Evolutionary conservation across 768 basidiomycete species (phyloP).

Genomic region (Boletus sensibilis): DNA sequence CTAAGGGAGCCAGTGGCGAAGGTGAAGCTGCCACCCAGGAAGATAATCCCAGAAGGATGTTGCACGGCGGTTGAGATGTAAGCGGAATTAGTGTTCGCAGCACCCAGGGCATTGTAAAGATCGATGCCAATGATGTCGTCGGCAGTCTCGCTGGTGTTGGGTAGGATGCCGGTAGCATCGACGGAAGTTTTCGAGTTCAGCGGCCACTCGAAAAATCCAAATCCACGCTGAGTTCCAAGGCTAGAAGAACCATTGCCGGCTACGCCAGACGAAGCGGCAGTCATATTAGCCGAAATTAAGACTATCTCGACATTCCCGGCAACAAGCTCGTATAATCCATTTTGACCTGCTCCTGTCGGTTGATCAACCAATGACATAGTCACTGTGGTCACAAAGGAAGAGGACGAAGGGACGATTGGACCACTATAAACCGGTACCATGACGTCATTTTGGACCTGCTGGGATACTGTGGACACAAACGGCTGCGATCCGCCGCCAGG

Average conservation of each 20-base stretch:
- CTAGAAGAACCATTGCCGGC: conserved; percentile 33
- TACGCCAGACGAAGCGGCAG: conserved; percentile 28
- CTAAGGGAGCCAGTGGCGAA: conserved; percentile 55
- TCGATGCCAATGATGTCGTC: conserved; percentile 63
- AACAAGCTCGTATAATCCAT: conserved; percentile 75
- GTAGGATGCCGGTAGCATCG: conserved; percentile 61
- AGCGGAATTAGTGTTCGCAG: conserved; percentile 35
- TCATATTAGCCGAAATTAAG: conserved; percentile 61
- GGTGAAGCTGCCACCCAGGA: conserved; percentile 76
- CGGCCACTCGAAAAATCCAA: conserved; percentile 92
- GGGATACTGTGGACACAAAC: conserved; percentile 66
- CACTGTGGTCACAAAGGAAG: conserved; percentile 71
- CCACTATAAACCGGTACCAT: conserved; percentile 72
- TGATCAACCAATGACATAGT: conserved; percentile 67
- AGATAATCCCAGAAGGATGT: conserved; percentile 63
- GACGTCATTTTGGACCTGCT: conserved; percentile 67
- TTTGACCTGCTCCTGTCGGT: conserved; percentile 61
- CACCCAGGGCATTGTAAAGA: conserved; percentile 61
- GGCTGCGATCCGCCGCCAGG: conserved; percentile 68
- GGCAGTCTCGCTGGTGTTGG: conserved; percentile 69
- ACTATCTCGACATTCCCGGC: conserved; percentile 84
- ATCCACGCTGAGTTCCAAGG: conserved; percentile 46
- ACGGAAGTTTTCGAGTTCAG: conserved; percentile 41
- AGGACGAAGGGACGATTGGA: conserved; percentile 71
- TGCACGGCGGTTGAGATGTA: conserved; percentile 57